phyloP scores from a whole-genome alignment of 1,284 basidiomycete species.

The Leucoagaricus sp. region DNA sequence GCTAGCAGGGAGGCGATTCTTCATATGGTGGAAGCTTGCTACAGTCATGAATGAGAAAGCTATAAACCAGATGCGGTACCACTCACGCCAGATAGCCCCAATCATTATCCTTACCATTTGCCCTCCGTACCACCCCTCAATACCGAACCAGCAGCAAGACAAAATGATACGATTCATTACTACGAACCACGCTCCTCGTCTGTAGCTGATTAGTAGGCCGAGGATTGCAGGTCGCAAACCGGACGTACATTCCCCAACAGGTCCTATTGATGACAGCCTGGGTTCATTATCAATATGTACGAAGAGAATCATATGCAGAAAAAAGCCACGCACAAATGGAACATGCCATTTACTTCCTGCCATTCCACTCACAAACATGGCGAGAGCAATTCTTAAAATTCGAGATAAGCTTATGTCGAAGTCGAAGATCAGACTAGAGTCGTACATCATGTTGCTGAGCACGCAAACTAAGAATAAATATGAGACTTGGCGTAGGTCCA shows the following conservation, averaged over 20 bases:
- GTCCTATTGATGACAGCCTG: slow-evolving; percentile 29
- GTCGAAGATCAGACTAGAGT: background rate
- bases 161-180: slow-evolving; percentile 29
- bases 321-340: slow-evolving; percentile 26
- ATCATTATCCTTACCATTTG: slow-evolving; percentile 35
- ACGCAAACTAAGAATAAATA: background rate
- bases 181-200: slow-evolving; percentile 28
- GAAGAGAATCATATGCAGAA: background rate
- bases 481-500: background rate
- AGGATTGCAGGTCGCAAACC: background rate
- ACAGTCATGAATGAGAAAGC: background rate
- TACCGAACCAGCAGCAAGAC: slow-evolving; percentile 31
- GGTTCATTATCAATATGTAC: background rate
- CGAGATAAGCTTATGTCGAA: background rate
- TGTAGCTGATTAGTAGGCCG: slow-evolving; percentile 1
- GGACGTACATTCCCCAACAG: slow-evolving; percentile 29
- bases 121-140: slow-evolving; percentile 30
- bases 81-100: slow-evolving; percentile 34
- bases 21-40: slow-evolving; percentile 34
- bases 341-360: slow-evolving; percentile 31
- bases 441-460: slow-evolving; percentile 6
- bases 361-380: slow-evolving; percentile 26
- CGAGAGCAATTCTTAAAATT: slow-evolving; percentile 24
- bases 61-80: background rate
- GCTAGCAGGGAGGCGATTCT: slow-evolving; percentile 28